Percentiles rank a stretch among this genome's conserved stretches.
Conservation (phyloP, 208 protist species). For the Leishmania guyanensis region DNA sequence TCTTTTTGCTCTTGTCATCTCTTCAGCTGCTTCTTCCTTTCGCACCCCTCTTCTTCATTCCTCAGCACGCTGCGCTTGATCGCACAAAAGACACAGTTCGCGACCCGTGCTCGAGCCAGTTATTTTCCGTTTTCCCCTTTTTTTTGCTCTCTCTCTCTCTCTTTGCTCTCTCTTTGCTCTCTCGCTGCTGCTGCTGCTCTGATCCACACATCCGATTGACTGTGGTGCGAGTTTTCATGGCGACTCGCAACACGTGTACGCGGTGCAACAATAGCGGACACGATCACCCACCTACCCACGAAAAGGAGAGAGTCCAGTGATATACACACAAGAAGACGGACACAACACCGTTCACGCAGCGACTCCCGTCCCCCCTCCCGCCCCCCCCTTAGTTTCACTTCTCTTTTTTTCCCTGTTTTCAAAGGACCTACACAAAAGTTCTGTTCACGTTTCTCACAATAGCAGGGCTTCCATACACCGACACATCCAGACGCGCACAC, state of each 20-base stretch:
- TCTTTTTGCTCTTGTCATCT: slow-evolving; percentile 1
- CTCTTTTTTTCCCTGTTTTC: background rate
- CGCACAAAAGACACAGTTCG: background rate
- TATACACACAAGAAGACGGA: slow-evolving; percentile 1
- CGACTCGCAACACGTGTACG: slow-evolving; percentile 5
- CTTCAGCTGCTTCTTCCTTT: slow-evolving; percentile 5
- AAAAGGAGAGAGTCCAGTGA: background rate
- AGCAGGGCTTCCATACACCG: background rate
- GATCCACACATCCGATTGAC: background rate
- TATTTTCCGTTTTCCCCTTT: background rate
- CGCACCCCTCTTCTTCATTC: background rate
- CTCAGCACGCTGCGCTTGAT: slow-evolving; percentile 2
- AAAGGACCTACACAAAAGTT: background rate
- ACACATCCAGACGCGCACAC: background rate
- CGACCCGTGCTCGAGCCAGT: background rate
- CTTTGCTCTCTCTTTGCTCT: background rate
- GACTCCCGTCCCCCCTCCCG: background rate
- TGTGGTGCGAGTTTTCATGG: background rate
- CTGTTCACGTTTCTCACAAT: background rate
- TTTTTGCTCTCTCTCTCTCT: background rate
- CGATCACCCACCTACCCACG: background rate
- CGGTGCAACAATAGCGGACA: background rate
- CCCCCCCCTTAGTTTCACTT: no score
- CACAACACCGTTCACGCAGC: background rate
- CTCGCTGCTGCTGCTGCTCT: background rate